Conservation (phyloP, 116 monocot species). For the Phalaenopsis hybrid region DNA sequence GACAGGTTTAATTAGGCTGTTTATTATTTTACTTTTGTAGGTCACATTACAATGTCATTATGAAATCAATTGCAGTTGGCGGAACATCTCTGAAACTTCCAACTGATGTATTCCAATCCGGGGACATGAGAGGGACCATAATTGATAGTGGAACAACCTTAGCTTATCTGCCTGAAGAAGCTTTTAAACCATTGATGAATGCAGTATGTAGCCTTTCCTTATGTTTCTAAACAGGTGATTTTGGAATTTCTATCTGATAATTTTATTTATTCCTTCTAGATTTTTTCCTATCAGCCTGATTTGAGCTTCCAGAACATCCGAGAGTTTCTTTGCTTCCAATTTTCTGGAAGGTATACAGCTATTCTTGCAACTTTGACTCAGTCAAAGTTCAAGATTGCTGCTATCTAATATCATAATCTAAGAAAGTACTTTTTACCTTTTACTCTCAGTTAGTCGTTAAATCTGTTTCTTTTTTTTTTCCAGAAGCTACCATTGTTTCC, state of each 20-base stretch:
- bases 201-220: constrained; percentile 32
- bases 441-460: neutral
- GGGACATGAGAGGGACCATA: constrained; percentile 69
- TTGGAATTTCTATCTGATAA: constrained; percentile 9
- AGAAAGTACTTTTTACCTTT: neutral
- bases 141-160: constrained; percentile 97
- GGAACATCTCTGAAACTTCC: constrained; percentile 51
- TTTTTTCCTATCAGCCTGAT: constrained; percentile 39
- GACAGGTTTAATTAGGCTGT: neutral
- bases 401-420: neutral
- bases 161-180: constrained; percentile 76
- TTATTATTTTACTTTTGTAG: constrained; percentile 21
- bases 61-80: constrained; percentile 79
- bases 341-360: constrained; percentile 44
- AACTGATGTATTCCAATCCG: constrained; percentile 57
- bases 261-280: constrained; percentile 24
- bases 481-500: neutral
- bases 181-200: constrained; percentile 51
- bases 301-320: constrained; percentile 35
- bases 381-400: neutral
- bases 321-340: constrained; percentile 58
- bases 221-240: neutral
- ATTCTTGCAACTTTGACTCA: neutral
- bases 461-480: neutral
- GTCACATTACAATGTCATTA: constrained; percentile 88